Conservation (phyloP, 441 rosid genomes). For the Viola pubescens region DNA sequence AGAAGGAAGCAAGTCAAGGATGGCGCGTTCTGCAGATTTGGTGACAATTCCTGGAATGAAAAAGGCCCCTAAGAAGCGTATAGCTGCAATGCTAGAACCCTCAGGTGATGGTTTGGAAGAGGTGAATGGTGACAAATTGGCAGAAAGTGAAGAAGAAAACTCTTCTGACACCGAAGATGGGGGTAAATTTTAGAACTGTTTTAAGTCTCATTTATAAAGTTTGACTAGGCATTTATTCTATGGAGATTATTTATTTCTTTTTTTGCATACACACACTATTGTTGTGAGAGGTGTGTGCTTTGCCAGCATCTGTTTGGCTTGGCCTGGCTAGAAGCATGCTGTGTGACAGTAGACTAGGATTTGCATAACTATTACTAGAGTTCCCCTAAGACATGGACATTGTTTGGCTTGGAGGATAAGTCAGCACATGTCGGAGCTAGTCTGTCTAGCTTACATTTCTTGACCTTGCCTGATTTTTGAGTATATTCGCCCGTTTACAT, state of each 20-base stretch:
- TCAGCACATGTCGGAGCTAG: no score
- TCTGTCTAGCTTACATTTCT: no score
- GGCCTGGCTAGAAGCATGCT: no score
- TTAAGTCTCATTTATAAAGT: constrained; percentile 2
- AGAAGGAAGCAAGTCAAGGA: constrained; percentile 53
- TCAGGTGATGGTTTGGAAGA: constrained; percentile 46
- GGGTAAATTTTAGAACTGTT: constrained; percentile 34
- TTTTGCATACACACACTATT: not conserved
- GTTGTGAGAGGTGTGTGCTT: no score
- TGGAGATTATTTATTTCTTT: not conserved
- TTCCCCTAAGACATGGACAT: no score
- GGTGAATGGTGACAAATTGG: constrained; percentile 48
- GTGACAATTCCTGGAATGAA: constrained; percentile 73
- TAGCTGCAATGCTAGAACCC: constrained; percentile 78
- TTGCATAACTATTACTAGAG: no score
- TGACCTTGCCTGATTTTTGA: no score
- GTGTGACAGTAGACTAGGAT: no score
- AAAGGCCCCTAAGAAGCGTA: constrained; percentile 73
- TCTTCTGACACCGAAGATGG: constrained; percentile 51
- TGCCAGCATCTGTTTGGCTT: no score
- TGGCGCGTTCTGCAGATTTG: constrained; percentile 83
- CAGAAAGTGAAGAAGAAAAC: constrained; percentile 58
- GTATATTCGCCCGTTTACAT: no score
- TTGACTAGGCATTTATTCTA: not conserved
- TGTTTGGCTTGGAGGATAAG: no score